Evolutionary conservation across 345 rosid species (phyloP).

Genomic region (Gossypium stocksii): DNA sequence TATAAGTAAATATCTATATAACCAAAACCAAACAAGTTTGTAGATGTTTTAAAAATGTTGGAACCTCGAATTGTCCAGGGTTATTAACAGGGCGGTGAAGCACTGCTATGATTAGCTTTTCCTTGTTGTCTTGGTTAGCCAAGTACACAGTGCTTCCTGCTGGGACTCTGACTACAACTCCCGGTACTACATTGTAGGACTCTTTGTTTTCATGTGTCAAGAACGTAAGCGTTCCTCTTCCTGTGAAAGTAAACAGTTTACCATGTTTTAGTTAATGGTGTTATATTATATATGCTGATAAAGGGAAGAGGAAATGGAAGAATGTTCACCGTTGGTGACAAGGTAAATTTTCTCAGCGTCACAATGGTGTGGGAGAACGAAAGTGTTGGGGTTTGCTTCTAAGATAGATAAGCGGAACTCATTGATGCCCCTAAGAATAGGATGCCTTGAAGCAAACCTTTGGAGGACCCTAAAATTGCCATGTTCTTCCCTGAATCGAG

Average conservation of each 20-base stretch:
- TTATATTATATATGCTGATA: neutral
- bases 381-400: constrained; percentile 1
- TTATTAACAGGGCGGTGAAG: neutral
- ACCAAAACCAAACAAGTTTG: neutral
- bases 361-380: neutral
- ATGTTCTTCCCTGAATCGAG: neutral
- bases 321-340: neutral
- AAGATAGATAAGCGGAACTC: neutral
- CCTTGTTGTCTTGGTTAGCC: constrained; percentile 6
- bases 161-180: neutral
- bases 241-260: neutral
- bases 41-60: neutral
- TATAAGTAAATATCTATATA: neutral
- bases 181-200: neutral
- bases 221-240: constrained; percentile 3
- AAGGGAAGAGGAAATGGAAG: neutral
- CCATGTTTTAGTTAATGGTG: neutral
- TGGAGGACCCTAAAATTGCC: constrained; percentile 5
- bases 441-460: neutral
- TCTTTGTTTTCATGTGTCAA: constrained; percentile 6
- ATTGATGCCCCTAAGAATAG: neutral
- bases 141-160: constrained; percentile 5
- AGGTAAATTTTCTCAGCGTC: neutral
- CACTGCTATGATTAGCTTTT: neutral
- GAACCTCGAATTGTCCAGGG: constrained; percentile 7